phyloP scores from a whole-genome alignment of 108 stramenopile genomes.

The Skeletonema menzelii region DNA sequence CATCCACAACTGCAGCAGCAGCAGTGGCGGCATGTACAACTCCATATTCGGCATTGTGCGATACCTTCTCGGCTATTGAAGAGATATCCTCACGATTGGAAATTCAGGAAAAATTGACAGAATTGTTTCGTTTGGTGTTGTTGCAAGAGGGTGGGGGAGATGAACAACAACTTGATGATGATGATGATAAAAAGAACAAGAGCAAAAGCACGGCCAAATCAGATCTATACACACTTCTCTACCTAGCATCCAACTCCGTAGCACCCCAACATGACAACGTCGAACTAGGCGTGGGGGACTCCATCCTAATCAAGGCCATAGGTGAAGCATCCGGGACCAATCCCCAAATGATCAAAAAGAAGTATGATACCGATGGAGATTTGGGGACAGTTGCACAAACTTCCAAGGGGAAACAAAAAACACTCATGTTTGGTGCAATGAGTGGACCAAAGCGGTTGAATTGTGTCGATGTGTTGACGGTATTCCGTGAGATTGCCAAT shows the following conservation, averaged over 20 bases:
- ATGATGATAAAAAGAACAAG: neutral
- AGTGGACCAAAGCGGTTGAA: slow-evolving; percentile 75
- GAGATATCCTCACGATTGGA: slow-evolving; percentile 78
- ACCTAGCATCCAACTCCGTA: slow-evolving; percentile 87
- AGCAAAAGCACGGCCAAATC: slow-evolving; percentile 28
- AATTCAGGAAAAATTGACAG: slow-evolving; percentile 83
- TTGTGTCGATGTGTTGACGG: slow-evolving; percentile 55
- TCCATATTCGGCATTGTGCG: slow-evolving; percentile 72
- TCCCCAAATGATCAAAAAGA: slow-evolving; percentile 72
- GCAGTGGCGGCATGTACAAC: slow-evolving; percentile 14
- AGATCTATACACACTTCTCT: slow-evolving; percentile 82
- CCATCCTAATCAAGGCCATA: slow-evolving; percentile 94
- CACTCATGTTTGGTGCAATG: slow-evolving; percentile 74
- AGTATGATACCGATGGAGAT: slow-evolving; percentile 89
- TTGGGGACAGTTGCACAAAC: slow-evolving; percentile 91
- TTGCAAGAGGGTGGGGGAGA: slow-evolving; percentile 37
- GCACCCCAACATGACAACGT: slow-evolving; percentile 94
- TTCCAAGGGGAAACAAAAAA: slow-evolving; percentile 85
- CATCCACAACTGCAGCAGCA: neutral
- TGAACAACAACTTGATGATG: neutral
- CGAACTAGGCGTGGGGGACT: slow-evolving; percentile 98
- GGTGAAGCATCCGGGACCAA: slow-evolving; percentile 81
- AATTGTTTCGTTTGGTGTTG: slow-evolving; percentile 66
- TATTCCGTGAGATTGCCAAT: slow-evolving; percentile 77
- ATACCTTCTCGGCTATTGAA: slow-evolving; percentile 79